Conservation (phyloP, 805 yeast species). For the Sporopachydermia lactativora region DNA sequence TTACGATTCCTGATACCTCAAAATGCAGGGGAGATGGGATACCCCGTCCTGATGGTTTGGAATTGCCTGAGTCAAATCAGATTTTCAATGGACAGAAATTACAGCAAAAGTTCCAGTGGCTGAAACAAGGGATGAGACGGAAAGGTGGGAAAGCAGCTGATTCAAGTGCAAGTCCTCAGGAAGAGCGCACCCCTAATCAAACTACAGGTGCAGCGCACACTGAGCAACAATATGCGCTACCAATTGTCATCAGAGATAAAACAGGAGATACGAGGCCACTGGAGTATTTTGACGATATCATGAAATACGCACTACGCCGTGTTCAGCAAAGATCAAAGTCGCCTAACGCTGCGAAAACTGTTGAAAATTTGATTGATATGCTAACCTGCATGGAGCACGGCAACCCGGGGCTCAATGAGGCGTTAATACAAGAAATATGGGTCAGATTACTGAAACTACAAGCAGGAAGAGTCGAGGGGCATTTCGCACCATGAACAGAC, state of each 20-base stretch:
- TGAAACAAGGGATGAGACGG: constrained; percentile 4
- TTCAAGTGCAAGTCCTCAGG: background rate
- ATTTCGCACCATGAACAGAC: too few species aligned
- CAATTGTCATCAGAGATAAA: constrained; percentile 9
- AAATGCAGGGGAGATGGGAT: too few species aligned
- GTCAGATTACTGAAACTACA: constrained; percentile 17
- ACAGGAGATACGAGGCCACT: constrained; percentile 12
- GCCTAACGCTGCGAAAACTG: constrained; percentile 30
- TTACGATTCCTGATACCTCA: too few species aligned
- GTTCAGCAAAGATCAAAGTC: constrained; percentile 36
- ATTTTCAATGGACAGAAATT: constrained; percentile 3
- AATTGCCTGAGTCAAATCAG: too few species aligned
- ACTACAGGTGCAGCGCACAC: too few species aligned
- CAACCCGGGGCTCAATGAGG: constrained; percentile 46
- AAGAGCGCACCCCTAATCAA: too few species aligned
- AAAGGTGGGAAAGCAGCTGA: background rate
- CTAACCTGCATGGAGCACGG: constrained; percentile 28
- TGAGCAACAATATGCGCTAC: too few species aligned
- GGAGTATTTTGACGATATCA: constrained; percentile 27
- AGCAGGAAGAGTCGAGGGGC: too few species aligned
- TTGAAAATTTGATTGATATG: constrained; percentile 24
- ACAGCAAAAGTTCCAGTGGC: constrained; percentile 7
- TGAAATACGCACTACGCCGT: constrained; percentile 30
- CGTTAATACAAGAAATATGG: constrained; percentile 43
- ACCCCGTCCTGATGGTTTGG: too few species aligned